Evolutionary conservation across 352 stramenopile genomes (phyloP).

Genomic region (Globisporangium uncinulatum): DNA sequence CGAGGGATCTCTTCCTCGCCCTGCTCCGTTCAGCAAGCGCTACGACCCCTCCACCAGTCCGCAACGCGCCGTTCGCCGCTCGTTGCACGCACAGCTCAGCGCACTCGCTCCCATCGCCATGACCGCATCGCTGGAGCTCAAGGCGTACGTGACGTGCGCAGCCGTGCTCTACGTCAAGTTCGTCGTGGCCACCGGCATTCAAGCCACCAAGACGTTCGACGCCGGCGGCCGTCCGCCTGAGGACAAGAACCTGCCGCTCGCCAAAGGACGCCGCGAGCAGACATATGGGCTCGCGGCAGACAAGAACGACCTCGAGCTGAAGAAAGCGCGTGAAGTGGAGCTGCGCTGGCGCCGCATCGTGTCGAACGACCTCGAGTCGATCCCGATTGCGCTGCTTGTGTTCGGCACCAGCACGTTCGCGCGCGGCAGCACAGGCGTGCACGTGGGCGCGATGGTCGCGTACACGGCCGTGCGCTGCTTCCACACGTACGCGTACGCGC

Average conservation of each 20-base stretch:
- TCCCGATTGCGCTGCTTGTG: conserved; percentile 48
- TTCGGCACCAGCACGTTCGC: conserved; percentile 40
- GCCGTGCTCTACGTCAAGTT: conserved; percentile 61
- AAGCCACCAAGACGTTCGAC: conserved; percentile 46
- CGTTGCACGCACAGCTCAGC: too few relatives aligned
- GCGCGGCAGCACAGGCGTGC: conserved; percentile 27
- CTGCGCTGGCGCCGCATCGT: conserved; percentile 46
- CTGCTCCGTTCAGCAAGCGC: too few relatives aligned
- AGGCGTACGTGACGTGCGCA: conserved; percentile 42
- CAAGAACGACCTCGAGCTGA: conserved; percentile 23
- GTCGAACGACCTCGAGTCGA: conserved; percentile 52
- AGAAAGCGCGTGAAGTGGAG: conserved; percentile 28
- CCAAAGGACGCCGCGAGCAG: conserved; percentile 21
- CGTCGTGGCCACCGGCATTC: conserved; percentile 37
- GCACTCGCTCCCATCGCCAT: conserved; percentile 5
- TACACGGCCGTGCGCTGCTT: conserved; percentile 32
- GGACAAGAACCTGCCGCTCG: conserved; percentile 32
- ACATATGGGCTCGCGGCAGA: conserved; percentile 29
- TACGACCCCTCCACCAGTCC: not conserved
- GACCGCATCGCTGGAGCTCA: conserved; percentile 27
- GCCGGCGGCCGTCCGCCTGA: conserved; percentile 44
- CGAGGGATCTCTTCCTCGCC: too few relatives aligned
- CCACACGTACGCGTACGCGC: conserved; percentile 33
- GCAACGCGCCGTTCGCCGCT: not conserved
- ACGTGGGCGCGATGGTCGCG: conserved; percentile 22